Conservation (phyloP, 441 rosid genomes). For the Pelargonium australe region DNA sequence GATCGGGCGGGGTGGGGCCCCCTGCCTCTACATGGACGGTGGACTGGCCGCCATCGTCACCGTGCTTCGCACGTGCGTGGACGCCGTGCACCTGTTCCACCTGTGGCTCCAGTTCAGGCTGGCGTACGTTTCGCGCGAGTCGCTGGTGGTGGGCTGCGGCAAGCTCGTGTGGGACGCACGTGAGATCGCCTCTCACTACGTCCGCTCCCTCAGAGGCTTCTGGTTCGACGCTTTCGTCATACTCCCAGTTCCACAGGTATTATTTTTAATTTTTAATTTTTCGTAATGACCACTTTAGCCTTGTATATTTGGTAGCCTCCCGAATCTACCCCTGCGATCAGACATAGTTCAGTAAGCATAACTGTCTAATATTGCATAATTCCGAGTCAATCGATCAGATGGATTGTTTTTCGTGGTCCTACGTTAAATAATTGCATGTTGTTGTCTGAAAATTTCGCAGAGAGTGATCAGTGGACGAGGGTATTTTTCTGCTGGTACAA, state of each 20-base stretch:
- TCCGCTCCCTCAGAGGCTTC: conserved; percentile 48
- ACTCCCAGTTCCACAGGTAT: conserved; percentile 62
- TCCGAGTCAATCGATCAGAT: no score
- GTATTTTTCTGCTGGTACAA: no score
- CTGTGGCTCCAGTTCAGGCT: conserved; percentile 56
- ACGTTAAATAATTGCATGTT: no score
- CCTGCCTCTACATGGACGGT: conserved; percentile 58
- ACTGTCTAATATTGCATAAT: no score
- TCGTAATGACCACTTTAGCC: not conserved
- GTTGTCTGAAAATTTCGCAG: no score
- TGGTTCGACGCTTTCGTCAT: conserved; percentile 63
- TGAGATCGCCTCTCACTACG: conserved; percentile 48
- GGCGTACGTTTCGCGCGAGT: conserved; percentile 63
- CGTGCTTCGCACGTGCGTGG: conserved; percentile 50
- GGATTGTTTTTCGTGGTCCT: no score
- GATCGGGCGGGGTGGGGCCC: conserved; percentile 40
- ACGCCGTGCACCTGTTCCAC: conserved; percentile 47
- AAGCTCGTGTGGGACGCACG: conserved; percentile 67
- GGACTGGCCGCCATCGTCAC: conserved; percentile 43
- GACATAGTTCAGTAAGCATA: no score
- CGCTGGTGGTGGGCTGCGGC: conserved; percentile 61
- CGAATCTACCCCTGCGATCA: no score
- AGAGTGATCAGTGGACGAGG: no score
- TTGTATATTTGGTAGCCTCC: no score
- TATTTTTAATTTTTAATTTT: not conserved